Evolutionary conservation across 2,329 filamentous ascomycete genomes (phyloP).

Genomic region (Nemania abortiva): DNA sequence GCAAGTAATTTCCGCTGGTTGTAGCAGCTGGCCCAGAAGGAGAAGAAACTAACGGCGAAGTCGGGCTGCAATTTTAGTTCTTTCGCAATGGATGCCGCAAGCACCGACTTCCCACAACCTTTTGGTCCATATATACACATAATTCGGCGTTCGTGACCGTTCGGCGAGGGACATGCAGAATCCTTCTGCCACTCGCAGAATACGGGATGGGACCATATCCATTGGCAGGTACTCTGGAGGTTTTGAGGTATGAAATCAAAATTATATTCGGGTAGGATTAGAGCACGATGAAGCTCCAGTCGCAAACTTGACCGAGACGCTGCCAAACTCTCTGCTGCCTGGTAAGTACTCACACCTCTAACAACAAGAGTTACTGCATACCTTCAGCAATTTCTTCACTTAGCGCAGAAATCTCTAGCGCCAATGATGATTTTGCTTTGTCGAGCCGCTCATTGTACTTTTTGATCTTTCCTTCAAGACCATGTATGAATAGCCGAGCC

Average conservation of each 20-base stretch:
- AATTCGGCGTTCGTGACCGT: neutral
- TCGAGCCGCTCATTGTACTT: too few relatives aligned
- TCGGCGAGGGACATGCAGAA: neutral
- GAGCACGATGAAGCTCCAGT: too few relatives aligned
- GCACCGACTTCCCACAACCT: conserved; percentile 35
- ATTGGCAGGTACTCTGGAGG: conserved; percentile 26
- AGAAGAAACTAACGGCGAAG: conserved; percentile 25
- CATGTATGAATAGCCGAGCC: too few relatives aligned
- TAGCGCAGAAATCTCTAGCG: too few relatives aligned
- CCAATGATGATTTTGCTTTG: too few relatives aligned
- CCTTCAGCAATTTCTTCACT: too few relatives aligned
- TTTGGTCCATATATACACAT: conserved; percentile 33
- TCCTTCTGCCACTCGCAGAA: conserved; percentile 26
- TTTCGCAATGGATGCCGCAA: conserved; percentile 24
- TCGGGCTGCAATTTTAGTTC: neutral
- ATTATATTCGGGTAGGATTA: neutral
- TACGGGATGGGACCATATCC: conserved; percentile 26
- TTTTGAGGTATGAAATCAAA: conserved; percentile 31
- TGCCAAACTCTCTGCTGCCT: too few relatives aligned
- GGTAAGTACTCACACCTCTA: too few relatives aligned
- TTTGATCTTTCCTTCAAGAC: too few relatives aligned
- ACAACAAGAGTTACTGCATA: too few relatives aligned
- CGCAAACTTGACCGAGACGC: too few relatives aligned
- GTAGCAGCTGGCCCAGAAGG: conserved; percentile 30
- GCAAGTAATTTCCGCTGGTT: conserved; percentile 24